Conservation (phyloP, 116 monocot species). For the Dioscorea cayenensis region DNA sequence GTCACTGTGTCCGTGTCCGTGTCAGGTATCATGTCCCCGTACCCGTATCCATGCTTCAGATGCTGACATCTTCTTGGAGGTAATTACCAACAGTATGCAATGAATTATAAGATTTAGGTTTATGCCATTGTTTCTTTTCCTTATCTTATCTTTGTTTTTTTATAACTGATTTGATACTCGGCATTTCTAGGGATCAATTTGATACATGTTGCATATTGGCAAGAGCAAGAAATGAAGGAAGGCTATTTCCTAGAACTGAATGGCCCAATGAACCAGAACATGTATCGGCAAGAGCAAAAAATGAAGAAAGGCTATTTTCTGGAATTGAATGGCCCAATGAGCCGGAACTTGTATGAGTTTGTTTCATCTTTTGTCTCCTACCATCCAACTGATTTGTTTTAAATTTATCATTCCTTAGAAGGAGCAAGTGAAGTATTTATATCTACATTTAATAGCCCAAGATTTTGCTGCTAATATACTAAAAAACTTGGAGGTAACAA, state of each 20-base stretch:
- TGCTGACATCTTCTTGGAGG: constrained; percentile 64
- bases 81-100: constrained; percentile 2
- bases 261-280: too few species aligned
- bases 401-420: constrained; percentile 39
- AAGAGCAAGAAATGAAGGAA: too few species aligned
- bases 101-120: neutral
- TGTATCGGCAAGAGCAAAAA: constrained; percentile 70
- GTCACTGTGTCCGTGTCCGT: too few species aligned
- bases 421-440: constrained; percentile 85
- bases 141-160: too few species aligned
- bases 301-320: constrained; percentile 77
- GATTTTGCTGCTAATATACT: too few species aligned
- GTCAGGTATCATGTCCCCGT: too few species aligned
- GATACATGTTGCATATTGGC: constrained; percentile 86
- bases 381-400: neutral
- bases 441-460: constrained; percentile 89
- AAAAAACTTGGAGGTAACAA: constrained; percentile 86
- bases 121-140: neutral
- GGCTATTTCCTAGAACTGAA: too few species aligned
- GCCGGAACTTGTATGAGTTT: constrained; percentile 58
- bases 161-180: neutral
- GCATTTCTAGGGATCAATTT: constrained; percentile 62
- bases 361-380: neutral
- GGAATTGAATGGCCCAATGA: constrained; percentile 80
- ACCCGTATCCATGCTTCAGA: too few species aligned